Conservation (phyloP, 192 early-diverging fungal species). For the Umbelopsis isabellina region DNA sequence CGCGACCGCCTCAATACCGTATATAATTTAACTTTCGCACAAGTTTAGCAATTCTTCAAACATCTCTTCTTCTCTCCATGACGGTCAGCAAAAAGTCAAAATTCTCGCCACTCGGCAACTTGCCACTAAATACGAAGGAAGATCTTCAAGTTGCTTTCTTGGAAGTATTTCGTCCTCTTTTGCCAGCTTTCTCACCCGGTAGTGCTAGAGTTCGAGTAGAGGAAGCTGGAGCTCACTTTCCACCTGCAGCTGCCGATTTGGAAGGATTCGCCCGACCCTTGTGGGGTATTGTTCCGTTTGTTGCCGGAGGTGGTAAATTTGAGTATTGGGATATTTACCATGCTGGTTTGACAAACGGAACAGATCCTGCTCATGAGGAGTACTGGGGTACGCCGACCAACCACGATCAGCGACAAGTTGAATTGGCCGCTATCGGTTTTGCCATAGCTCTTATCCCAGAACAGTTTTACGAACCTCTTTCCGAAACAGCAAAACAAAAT, state of each 20-base stretch:
- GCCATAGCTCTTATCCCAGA: conserved; percentile 25
- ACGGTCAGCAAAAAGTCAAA: background rate
- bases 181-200: conserved; percentile 17
- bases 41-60: too few relatives aligned
- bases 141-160: conserved; percentile 8
- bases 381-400: conserved; percentile 17
- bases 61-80: background rate
- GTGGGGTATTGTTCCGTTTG: conserved; percentile 26
- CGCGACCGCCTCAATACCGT: too few relatives aligned
- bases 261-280: conserved; percentile 26
- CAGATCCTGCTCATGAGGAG: conserved; percentile 24
- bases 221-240: conserved; percentile 23
- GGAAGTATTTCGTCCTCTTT: background rate
- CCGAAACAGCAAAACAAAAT: conserved; percentile 15
- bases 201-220: conserved; percentile 13
- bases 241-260: conserved; percentile 17
- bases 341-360: conserved; percentile 19
- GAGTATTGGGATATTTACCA: conserved; percentile 21
- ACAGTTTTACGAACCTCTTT: conserved; percentile 23
- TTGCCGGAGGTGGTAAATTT: conserved; percentile 25
- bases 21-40: too few relatives aligned
- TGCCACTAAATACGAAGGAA: background rate
- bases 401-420: conserved; percentile 24
- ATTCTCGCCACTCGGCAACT: background rate
- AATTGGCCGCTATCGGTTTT: conserved; percentile 25